These are phyloP conservation scores for Calonectria ilicicola DNA, from an alignment of 2,329 filamentous ascomycete species.

Conservation along the genomic window DNA sequence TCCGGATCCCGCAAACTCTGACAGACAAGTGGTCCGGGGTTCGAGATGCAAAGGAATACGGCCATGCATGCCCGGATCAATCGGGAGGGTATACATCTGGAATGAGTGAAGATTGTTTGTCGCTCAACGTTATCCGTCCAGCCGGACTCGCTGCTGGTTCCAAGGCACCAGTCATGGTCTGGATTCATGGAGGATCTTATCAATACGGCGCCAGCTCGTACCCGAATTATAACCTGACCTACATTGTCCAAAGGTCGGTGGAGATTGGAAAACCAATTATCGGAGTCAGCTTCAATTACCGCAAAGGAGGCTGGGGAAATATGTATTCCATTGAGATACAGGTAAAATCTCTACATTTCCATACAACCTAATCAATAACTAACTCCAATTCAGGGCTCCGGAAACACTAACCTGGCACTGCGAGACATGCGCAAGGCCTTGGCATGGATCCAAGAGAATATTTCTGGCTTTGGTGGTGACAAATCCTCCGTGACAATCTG, in stretches of 20 bases:
- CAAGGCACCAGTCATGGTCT: constrained; percentile 28
- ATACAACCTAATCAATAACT: background rate
- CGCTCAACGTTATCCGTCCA: constrained; percentile 45
- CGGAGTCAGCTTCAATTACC: constrained; percentile 10
- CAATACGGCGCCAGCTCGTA: constrained; percentile 54
- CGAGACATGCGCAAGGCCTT: background rate
- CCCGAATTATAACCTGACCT: constrained; percentile 68
- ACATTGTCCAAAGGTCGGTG: constrained; percentile 59
- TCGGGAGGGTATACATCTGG: background rate
- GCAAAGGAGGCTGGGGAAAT: background rate
- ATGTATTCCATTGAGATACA: background rate
- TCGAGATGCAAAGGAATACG: background rate
- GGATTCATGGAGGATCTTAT: constrained; percentile 48
- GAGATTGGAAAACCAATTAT: constrained; percentile 59
- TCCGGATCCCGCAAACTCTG: background rate
- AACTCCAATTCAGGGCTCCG: background rate
- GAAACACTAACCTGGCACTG: background rate
- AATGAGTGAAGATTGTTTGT: constrained; percentile 44
- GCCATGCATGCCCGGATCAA: background rate
- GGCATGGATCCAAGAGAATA: constrained; percentile 7
- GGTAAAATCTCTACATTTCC: background rate
- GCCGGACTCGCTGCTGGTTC: constrained; percentile 29
- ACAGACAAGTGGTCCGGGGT: background rate
- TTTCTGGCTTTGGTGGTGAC: background rate
- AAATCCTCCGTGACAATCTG: background rate